Evolutionary conservation across 352 stramenopile species (phyloP).

Genomic region (Elongisporangium senticosum): DNA sequence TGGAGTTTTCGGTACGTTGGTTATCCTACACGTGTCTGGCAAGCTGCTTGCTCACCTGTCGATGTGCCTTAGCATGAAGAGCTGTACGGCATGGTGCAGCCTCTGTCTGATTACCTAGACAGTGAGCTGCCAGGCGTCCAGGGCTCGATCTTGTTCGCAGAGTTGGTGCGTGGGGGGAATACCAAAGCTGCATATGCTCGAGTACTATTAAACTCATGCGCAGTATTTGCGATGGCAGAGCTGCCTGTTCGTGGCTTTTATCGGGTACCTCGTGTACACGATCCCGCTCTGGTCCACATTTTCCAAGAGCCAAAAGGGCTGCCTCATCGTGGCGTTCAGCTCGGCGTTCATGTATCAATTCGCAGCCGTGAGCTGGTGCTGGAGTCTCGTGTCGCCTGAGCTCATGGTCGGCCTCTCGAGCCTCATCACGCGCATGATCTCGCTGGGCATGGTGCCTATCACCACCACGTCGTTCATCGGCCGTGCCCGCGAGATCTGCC

Average conservation of each 20-base stretch:
- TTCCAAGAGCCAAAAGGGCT: constrained; percentile 48
- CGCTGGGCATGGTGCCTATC: constrained; percentile 66
- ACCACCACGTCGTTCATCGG: constrained; percentile 62
- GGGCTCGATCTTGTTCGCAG: constrained; percentile 35
- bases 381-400: constrained; percentile 30
- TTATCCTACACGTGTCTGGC: not conserved
- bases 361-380: constrained; percentile 34
- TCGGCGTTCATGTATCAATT: constrained; percentile 42
- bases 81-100: constrained; percentile 5
- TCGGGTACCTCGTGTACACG: constrained; percentile 45
- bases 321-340: constrained; percentile 35
- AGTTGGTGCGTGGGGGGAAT: constrained; percentile 18
- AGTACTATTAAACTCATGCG: not conserved
- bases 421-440: constrained; percentile 64
- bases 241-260: constrained; percentile 59
- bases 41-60: not conserved
- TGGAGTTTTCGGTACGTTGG: constrained; percentile 6
- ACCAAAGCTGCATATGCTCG: not conserved
- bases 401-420: constrained; percentile 55
- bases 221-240: constrained; percentile 17
- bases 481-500: constrained; percentile 23
- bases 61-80: not conserved
- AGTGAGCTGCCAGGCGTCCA: constrained; percentile 23
- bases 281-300: constrained; percentile 53
- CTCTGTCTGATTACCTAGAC: constrained; percentile 9